Percentiles rank a stretch among this genome's conserved stretches.
Evolutionary conservation across 2,329 filamentous ascomycete genomes (phyloP).

Genomic region (Ceratocystis variospora): DNA sequence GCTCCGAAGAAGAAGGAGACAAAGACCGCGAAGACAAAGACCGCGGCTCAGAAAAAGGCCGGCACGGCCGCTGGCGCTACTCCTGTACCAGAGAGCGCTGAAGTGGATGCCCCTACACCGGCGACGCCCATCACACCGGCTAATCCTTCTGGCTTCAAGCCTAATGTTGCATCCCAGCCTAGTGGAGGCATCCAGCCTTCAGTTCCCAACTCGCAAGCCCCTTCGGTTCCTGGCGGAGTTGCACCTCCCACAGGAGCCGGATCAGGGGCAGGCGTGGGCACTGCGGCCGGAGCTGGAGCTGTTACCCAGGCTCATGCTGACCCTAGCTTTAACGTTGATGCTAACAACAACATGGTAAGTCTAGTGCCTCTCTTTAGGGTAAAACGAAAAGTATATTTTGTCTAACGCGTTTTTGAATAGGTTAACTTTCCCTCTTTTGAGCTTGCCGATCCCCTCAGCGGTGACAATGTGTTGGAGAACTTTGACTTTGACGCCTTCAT

Average conservation of each 20-base stretch:
- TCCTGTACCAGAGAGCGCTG: slow-evolving; percentile 42
- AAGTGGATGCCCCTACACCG: slow-evolving; percentile 46
- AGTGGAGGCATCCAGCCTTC: slow-evolving; percentile 7
- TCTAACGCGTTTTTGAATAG: slow-evolving; percentile 21
- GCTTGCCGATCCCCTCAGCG: slow-evolving; percentile 41
- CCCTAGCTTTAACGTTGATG: slow-evolving; percentile 23
- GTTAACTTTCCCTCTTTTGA: slow-evolving; percentile 38
- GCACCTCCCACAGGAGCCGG: slow-evolving; percentile 32
- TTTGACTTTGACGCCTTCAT: slow-evolving; percentile 58
- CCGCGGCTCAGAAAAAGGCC: slow-evolving; percentile 49
- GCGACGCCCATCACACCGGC: slow-evolving; percentile 51
- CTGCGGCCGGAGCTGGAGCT: slow-evolving; percentile 25
- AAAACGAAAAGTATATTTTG: neutral
- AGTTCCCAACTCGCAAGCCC: slow-evolving; percentile 24
- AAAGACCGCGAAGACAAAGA: slow-evolving; percentile 52
- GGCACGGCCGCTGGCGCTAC: slow-evolving; percentile 40
- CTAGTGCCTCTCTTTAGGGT: neutral
- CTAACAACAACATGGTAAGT: slow-evolving; percentile 16
- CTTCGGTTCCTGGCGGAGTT: slow-evolving; percentile 24
- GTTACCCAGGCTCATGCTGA: slow-evolving; percentile 35
- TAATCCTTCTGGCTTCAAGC: slow-evolving; percentile 38
- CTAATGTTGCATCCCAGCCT: slow-evolving; percentile 26
- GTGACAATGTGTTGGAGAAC: slow-evolving; percentile 47
- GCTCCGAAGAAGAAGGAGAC: slow-evolving; percentile 65
- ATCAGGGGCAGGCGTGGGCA: slow-evolving; percentile 28